Conservation (phyloP, 192 early-diverging fungal genomes). For the Radiomyces spectabilis region DNA sequence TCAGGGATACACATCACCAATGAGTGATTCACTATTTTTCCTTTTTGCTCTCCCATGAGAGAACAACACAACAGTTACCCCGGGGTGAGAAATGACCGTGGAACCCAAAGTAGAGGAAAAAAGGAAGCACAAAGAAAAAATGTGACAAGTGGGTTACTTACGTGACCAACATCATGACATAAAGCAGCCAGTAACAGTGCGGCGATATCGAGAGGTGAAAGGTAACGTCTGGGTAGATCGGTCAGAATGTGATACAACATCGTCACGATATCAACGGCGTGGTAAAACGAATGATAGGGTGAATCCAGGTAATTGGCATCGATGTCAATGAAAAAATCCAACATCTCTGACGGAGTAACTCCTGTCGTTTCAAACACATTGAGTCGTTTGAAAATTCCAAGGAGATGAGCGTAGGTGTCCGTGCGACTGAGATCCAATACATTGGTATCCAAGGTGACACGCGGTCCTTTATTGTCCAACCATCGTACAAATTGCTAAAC, state of each 20-base stretch:
- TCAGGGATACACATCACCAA: background rate
- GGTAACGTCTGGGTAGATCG: conserved; percentile 60
- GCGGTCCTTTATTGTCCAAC: conserved; percentile 27
- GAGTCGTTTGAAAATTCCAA: conserved; percentile 65
- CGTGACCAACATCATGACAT: conserved; percentile 81
- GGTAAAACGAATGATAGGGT: conserved; percentile 88
- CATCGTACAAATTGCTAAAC: conserved; percentile 39
- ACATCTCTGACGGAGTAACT: conserved; percentile 49
- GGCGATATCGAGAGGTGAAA: conserved; percentile 61
- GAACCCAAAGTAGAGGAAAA: too few relatives aligned
- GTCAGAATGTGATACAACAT: conserved; percentile 72
- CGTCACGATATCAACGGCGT: conserved; percentile 80
- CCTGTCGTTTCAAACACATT: conserved; percentile 49
- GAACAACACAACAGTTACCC: too few relatives aligned
- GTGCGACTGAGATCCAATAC: conserved; percentile 56
- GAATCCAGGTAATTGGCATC: conserved; percentile 64
- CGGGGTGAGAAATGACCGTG: too few relatives aligned
- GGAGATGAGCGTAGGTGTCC: conserved; percentile 73
- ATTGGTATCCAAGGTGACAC: conserved; percentile 39
- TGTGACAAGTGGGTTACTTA: too few relatives aligned
- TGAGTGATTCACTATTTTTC: too few relatives aligned
- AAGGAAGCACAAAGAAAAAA: too few relatives aligned
- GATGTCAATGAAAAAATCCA: conserved; percentile 79
- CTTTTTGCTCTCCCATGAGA: too few relatives aligned
- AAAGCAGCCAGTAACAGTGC: conserved; percentile 75